phyloP scores from a whole-genome alignment of 2,329 filamentous ascomycete species.

The Colletotrichum lindemuthianum region DNA sequence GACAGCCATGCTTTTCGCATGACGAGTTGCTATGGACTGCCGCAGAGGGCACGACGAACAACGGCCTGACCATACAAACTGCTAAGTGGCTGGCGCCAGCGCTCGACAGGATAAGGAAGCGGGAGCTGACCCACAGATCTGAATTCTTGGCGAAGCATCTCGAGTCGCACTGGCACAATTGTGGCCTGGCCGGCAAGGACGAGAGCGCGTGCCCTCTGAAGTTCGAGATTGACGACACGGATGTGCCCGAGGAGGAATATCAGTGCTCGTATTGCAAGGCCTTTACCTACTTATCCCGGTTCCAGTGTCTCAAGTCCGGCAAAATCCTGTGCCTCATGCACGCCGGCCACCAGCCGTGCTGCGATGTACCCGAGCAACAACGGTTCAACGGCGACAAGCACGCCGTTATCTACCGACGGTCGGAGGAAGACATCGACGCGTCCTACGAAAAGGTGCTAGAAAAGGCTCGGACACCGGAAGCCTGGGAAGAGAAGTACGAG shows the following conservation, averaged over 20 bases:
- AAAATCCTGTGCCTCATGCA: slow-evolving; percentile 87
- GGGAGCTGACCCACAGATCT: slow-evolving; percentile 76
- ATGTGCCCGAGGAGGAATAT: slow-evolving; percentile 90
- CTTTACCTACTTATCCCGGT: slow-evolving; percentile 90
- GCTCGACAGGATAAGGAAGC: slow-evolving; percentile 78
- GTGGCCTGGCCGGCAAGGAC: slow-evolving; percentile 59
- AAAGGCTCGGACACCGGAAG: slow-evolving; percentile 85
- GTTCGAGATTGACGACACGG: slow-evolving; percentile 74
- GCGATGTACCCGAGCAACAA: slow-evolving; percentile 72
- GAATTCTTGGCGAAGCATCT: slow-evolving; percentile 75
- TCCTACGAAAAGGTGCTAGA: slow-evolving; percentile 83
- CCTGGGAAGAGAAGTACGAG: slow-evolving; percentile 91
- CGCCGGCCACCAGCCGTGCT: slow-evolving; percentile 83
- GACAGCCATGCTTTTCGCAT: slow-evolving; percentile 96
- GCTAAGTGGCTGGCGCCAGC: slow-evolving; percentile 96
- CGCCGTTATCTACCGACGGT: slow-evolving; percentile 79
- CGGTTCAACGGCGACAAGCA: slow-evolving; percentile 78
- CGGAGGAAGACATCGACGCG: slow-evolving; percentile 73
- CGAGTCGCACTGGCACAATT: slow-evolving; percentile 63
- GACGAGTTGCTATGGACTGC: slow-evolving; percentile 95
- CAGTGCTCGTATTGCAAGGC: slow-evolving; percentile 93
- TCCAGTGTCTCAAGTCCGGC: slow-evolving; percentile 82
- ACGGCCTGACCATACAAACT: slow-evolving; percentile 78
- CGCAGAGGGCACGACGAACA: slow-evolving; percentile 77
- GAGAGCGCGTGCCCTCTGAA: slow-evolving; percentile 66